These are phyloP conservation scores for Euphorbia tirucalli DNA, from an alignment of 345 rosid species.

Conservation along the genomic window DNA sequence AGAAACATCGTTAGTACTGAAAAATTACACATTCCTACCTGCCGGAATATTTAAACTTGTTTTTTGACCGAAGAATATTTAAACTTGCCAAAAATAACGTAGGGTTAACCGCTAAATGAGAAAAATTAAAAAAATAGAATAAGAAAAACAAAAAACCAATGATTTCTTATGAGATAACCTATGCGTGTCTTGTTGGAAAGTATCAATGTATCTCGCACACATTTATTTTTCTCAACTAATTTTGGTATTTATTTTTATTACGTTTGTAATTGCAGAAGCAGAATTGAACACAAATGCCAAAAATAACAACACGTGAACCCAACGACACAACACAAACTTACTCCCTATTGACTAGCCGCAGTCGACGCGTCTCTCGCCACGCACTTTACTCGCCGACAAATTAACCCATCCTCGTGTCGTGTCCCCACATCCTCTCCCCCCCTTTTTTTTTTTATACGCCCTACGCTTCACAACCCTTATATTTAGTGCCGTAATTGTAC, in stretches of 20 bases:
- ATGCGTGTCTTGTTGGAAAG: not conserved
- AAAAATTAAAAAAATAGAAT: not conserved
- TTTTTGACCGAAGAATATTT: too few relatives aligned
- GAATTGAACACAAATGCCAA: too few relatives aligned
- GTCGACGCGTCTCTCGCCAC: slow-evolving; percentile 4
- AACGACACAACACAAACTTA: too few relatives aligned
- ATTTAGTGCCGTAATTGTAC: not conserved
- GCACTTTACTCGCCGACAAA: slow-evolving; percentile 8
- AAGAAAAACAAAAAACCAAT: not conserved
- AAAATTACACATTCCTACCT: too few relatives aligned
- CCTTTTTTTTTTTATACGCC: not conserved
- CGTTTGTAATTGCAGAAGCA: not conserved
- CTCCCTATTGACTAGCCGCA: not conserved
- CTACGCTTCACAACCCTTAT: not conserved
- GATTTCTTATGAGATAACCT: not conserved
- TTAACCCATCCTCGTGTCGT: not conserved
- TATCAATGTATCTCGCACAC: too few relatives aligned
- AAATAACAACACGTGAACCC: not conserved
- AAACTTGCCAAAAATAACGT: too few relatives aligned
- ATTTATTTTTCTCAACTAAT: not conserved
- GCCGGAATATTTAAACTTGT: too few relatives aligned
- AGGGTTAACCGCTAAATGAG: not conserved
- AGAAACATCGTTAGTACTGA: too few relatives aligned
- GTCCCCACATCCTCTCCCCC: not conserved
- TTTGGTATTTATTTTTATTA: not conserved